Evolutionary conservation across 345 rosid species (phyloP), one percentile per base, ranked within the genome.

Genomic region (Bruguiera gymnorhiza): DNA sequence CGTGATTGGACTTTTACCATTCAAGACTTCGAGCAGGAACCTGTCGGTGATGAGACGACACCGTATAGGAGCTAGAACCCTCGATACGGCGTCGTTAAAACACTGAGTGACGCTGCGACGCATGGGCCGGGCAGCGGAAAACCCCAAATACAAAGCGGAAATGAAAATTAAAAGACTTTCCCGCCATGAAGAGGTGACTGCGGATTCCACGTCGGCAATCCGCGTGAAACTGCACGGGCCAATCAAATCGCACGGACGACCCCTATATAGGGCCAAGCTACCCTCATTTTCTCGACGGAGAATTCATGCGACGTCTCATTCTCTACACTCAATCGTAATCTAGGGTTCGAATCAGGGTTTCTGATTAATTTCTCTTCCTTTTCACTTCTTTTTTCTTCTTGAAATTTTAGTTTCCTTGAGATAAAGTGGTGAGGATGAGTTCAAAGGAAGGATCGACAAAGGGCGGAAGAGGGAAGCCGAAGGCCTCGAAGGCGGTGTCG

Each of bases 391-490:
- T 43, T 9, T 39, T 3, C 46, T 6, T 6, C 8, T 36, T 36
- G 0, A 36, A 15, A 43, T 43, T 43, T 43, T 3, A 1, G 16
- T 43, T 13, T 43, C 15, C 0, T n/a, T 52, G 10, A 6, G 46
- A 32, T 6, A 58, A 24, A 30, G n/a, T 66, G 13, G 65, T 55
- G 62, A 75, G 63, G 69, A 89, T 89, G 95, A 85, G 86, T 80
- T 81, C 90, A 0, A 74, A 80, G 0, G 89, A 76, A 8, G 90
- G 81, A 2, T 75, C 86, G 1, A 75, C 88, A 0, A 87, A 86
- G 74, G 89, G 91, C 30, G 96, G 96, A 0, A 79, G 96, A 46
- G 93, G 96, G 2, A 88, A 86, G 76, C 84, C 86, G 1, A 89
- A 88, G 84, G 34, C 93, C 0, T 61, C 91, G 9, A 88, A 88